Conservation (phyloP, 192 early-diverging fungal genomes). For the Gonapodya prolifera region DNA sequence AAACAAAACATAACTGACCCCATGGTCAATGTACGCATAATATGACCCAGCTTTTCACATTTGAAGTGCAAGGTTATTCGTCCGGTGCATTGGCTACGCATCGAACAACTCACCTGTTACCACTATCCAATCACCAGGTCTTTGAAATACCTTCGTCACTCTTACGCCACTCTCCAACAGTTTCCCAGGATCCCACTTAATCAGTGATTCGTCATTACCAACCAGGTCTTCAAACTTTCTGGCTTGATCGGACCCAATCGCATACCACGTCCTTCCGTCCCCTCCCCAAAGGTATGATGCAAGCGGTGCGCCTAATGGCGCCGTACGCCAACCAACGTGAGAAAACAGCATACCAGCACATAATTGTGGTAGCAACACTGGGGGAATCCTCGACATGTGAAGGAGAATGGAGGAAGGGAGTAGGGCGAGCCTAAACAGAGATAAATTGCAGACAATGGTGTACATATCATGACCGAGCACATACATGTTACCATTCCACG, state of each 20-base stretch:
- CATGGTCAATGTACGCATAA: not conserved
- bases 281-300: not conserved
- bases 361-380: not conserved
- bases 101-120: not conserved
- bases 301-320: not conserved
- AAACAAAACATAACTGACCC: not conserved
- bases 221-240: not conserved
- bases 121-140: not conserved
- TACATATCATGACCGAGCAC: too few relatives aligned
- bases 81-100: not conserved
- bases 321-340: not conserved
- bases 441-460: not conserved
- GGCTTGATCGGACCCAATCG: not conserved
- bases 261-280: not conserved
- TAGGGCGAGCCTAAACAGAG: not conserved
- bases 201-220: not conserved
- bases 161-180: not conserved
- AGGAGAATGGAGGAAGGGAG: not conserved
- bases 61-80: not conserved
- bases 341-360: not conserved
- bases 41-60: not conserved
- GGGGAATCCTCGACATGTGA: not conserved
- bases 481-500: conserved; percentile 3
- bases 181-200: not conserved
- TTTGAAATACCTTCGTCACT: not conserved